These are phyloP conservation scores for Neonectria punicea DNA, from an alignment of 2,329 filamentous ascomycete species.

Conservation along the genomic window DNA sequence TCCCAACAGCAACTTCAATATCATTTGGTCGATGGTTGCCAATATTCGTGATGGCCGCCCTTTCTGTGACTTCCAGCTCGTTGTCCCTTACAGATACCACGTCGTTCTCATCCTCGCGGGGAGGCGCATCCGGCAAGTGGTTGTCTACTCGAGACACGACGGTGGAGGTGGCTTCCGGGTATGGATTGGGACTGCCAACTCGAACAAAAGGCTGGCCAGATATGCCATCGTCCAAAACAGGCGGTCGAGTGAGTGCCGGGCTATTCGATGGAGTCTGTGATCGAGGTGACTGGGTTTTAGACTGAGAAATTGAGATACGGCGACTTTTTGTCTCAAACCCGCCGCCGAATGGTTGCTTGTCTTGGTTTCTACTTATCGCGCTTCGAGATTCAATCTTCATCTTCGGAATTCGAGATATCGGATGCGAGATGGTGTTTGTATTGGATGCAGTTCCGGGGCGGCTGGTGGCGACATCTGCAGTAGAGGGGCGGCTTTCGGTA, in stretches of 20 bases:
- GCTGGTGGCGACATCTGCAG: conserved; percentile 25
- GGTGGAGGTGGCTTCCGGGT: conserved; percentile 32
- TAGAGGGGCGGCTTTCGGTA: conserved; percentile 28
- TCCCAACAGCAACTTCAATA: conserved; percentile 80
- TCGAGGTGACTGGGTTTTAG: conserved; percentile 33
- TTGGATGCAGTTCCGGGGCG: conserved; percentile 34
- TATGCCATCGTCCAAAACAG: conserved; percentile 59
- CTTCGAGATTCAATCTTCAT: conserved; percentile 29
- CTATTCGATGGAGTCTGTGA: conserved; percentile 39
- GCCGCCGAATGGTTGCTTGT: conserved; percentile 22
- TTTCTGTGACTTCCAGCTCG: conserved; percentile 17
- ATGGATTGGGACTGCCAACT: conserved; percentile 51
- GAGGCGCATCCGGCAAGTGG: conserved; percentile 16
- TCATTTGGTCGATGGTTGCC: conserved; percentile 41
- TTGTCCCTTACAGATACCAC: conserved; percentile 16
- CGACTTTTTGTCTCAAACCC: conserved; percentile 26
- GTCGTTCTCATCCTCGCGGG: conserved; percentile 14
- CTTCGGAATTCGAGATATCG: conserved; percentile 37
- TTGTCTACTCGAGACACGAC: conserved; percentile 11
- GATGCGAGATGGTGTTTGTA: conserved; percentile 24
- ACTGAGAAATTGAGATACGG: conserved; percentile 35
- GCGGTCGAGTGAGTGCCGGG: conserved; percentile 33
- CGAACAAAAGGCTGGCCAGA: conserved; percentile 65
- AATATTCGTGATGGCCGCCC: conserved; percentile 9
- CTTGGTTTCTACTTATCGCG: conserved; percentile 24